Evolutionary conservation across 164 flowering plant genomes (phyloP).

Genomic region (Nymphaea colorata): DNA sequence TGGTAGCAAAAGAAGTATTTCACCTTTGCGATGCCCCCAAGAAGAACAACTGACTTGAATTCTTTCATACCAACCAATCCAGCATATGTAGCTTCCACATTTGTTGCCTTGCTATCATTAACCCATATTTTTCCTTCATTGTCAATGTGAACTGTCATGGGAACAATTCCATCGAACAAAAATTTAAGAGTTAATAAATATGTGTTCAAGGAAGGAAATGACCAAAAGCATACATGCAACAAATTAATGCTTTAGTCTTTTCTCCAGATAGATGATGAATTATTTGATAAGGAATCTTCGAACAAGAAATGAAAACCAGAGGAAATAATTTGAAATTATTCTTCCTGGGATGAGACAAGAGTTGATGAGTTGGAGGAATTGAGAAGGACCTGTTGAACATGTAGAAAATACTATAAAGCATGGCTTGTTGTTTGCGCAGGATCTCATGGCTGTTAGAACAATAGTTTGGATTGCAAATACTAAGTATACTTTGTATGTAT

Average conservation of each 20-base stretch:
- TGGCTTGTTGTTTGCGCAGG: too few relatives aligned
- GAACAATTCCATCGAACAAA: background rate
- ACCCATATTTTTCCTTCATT: constrained; percentile 27
- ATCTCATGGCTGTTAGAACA: too few relatives aligned
- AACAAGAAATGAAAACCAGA: too few relatives aligned
- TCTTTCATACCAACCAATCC: constrained; percentile 29
- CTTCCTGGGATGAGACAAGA: too few relatives aligned
- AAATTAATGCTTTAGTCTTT: background rate
- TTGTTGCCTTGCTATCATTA: constrained; percentile 48
- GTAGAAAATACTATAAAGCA: too few relatives aligned
- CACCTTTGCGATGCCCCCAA: constrained; percentile 43
- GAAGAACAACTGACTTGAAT: constrained; percentile 28
- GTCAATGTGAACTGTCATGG: constrained; percentile 20
- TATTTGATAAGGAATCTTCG: too few relatives aligned
- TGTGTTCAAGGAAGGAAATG: background rate
- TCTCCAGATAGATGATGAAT: background rate
- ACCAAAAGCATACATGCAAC: background rate
- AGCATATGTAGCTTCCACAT: constrained; percentile 33
- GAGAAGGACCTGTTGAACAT: too few relatives aligned
- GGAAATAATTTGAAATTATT: too few relatives aligned
- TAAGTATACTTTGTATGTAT: too few relatives aligned
- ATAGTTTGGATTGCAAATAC: too few relatives aligned
- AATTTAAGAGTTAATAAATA: background rate
- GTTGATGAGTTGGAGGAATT: too few relatives aligned
- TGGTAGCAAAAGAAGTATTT: background rate